A percentile compares a stretch with the other conserved stretches of the same genome.
phyloP scores from a whole-genome alignment of 257 asterid species.

The Solanum corneliomulleri region DNA sequence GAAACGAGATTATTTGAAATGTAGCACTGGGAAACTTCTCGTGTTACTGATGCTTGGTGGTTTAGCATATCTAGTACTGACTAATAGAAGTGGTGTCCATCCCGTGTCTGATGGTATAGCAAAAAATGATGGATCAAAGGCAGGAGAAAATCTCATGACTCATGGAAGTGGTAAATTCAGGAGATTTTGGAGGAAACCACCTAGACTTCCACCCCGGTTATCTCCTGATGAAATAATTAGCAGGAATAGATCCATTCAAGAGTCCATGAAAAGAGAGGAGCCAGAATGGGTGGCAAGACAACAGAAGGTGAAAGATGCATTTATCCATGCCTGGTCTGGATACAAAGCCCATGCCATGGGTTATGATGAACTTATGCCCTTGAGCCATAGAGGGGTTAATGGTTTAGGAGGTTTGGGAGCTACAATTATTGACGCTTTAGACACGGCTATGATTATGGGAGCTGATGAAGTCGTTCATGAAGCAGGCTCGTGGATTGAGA shows the following conservation, averaged over 20 bases:
- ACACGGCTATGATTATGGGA: slow-evolving; percentile 96
- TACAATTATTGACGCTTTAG: slow-evolving; percentile 84
- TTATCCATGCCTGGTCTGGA: slow-evolving; percentile 94
- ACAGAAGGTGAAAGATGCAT: slow-evolving; percentile 71
- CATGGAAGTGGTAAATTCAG: slow-evolving; percentile 41
- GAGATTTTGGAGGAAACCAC: slow-evolving; percentile 70
- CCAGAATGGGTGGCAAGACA: slow-evolving; percentile 62
- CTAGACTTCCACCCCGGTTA: slow-evolving; percentile 78
- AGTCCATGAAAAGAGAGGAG: slow-evolving; percentile 18
- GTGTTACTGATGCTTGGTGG: slow-evolving; percentile 64
- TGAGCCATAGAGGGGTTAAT: slow-evolving; percentile 67
- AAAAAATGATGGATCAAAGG: slow-evolving; percentile 30
- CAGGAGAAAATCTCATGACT: slow-evolving; percentile 25
- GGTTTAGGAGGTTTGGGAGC: slow-evolving; percentile 97
- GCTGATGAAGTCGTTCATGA: slow-evolving; percentile 58
- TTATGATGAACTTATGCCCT: slow-evolving; percentile 91
- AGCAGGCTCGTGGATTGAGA: slow-evolving; percentile 90
- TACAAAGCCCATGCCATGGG: slow-evolving; percentile 73
- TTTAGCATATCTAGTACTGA: slow-evolving; percentile 47
- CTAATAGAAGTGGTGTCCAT: slow-evolving; percentile 29
- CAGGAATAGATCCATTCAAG: slow-evolving; percentile 31
- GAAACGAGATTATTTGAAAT: slow-evolving; percentile 40
- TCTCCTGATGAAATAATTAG: slow-evolving; percentile 73
- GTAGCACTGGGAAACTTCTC: slow-evolving; percentile 82
- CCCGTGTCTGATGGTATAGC: slow-evolving; percentile 20